These are phyloP conservation scores for Lactuca saligna DNA, from an alignment of 129 eudicot genomes.

Conservation along the genomic window DNA sequence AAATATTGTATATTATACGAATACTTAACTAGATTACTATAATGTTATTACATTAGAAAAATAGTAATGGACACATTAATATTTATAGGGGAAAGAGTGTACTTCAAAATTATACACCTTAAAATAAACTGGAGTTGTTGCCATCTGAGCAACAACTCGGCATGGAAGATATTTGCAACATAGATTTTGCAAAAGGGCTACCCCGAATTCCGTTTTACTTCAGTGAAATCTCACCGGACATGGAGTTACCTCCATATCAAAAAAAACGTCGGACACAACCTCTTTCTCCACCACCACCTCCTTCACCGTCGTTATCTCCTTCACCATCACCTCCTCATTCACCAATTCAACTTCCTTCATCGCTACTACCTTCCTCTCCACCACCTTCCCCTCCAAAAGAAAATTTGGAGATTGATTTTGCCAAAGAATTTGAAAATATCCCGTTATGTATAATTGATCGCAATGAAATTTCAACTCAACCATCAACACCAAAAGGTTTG, in stretches of 20 bases:
- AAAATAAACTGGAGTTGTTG: constrained; percentile 1
- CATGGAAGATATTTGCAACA: constrained; percentile 2
- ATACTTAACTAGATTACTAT: neutral
- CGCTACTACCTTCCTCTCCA: neutral
- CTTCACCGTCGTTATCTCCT: neutral
- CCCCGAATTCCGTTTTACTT: constrained; percentile 22
- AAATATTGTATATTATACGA: neutral
- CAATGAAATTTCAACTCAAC: neutral
- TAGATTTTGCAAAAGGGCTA: constrained; percentile 24
- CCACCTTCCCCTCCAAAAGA: neutral
- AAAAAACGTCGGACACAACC: constrained; percentile 18
- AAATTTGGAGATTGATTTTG: neutral
- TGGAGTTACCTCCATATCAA: constrained; percentile 19
- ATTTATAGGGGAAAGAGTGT: neutral
- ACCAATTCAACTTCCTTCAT: neutral
- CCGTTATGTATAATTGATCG: neutral
- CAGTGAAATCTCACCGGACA: constrained; percentile 20
- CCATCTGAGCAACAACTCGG: neutral
- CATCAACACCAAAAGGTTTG: neutral
- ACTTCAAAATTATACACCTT: neutral
- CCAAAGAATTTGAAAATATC: constrained; percentile 13
- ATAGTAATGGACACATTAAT: neutral
- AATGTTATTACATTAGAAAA: neutral
- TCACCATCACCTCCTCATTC: neutral
- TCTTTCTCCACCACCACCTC: neutral